Base-by-base conservation (phyloP, 208 protist species). In the Acanthamoeba royreba region DNA sequence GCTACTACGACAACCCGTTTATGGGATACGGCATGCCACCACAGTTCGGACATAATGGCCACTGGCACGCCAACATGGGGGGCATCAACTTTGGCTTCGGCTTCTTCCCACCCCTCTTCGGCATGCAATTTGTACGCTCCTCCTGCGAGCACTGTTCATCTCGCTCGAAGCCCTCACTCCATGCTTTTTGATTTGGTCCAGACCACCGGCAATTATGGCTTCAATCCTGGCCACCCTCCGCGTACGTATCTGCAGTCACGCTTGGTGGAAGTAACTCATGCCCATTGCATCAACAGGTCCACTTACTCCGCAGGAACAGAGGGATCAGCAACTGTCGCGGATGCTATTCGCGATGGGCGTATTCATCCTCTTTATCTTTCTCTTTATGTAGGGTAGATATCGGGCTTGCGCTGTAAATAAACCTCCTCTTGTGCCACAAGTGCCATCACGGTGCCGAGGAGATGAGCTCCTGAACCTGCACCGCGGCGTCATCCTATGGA, bases 61-160 rank as follows among this genome's bases (percentile, higher is more conserved):
- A 40, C 42, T 66, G 61, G 42, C 55, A 74, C 38, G 49, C 55
- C 28, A 92, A 92, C 58, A 47, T 66, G 49, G 86, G 86, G n/a
- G 58, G 58, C 86, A 58, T 92, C 86, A 66, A 92, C 43, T 77
- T 92, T 43, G 86, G 86, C 2, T 38, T 92, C 28, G 86, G 86
- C 86, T 66, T 92, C 55, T 92, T 92, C 38, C 86, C 86, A 8
- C 83, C 83, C 7, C 49, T 90, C 86, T 92, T 92, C 74, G 86
- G 86, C 53, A 66, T 92, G 58, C 52, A 92, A 66, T 92, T 74
- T 43, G 86, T 92, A 74, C 31, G 86, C 33, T 91, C 15, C 25
- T 72, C 2, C 3, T 25, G 1, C 86, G 17, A 4, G 66, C 5
- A 22, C 28, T 17, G n/a, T 72, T 90, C 83, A 19, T 63, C 22